Evolutionary conservation across 2,329 filamentous ascomycete genomes (phyloP), one percentile per base, ranked within the genome.

Genomic region (Ophiostoma ulmi): DNA sequence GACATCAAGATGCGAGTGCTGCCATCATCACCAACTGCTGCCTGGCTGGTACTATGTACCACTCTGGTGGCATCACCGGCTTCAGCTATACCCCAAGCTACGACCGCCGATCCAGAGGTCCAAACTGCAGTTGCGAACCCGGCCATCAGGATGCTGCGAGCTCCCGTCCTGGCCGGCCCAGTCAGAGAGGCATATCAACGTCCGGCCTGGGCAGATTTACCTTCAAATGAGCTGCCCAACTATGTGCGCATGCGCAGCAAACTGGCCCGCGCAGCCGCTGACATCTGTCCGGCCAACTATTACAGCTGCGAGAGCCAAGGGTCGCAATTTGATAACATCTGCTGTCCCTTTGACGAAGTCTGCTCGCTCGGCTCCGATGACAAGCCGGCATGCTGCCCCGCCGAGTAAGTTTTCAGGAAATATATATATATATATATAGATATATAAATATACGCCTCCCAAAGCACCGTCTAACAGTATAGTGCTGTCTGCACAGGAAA

Each of bases 401-500:
- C 79, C 22, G 81, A 81, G 84, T 86, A 76, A 79, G 81, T 38
- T 5, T 44, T 39, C 1, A 26, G 17, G 14, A 39, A 41, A 14
- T 31, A 31, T 31, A 31, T 31, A 31, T 31, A 31, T 31, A 31
- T 31, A 31, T 31, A 31, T 31, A 31, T 31, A 31, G 1, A 31
- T 31, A 31, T 31, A 31, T 31, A 31, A 31, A 3, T 31, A 31
- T 31, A 31, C 31, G 17, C 44, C 44, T 5, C 1, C 38, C 11
- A 13, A 2, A 8, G 17, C 7, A 48, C 4, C 17, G n/a, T 48
- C 76, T 87, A 85, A 76, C 85, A 84, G 11, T 78, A 79, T 22
- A 80, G 85, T 70, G 83, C 82, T 41, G 81, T 86, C 26, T 87
- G 85, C 75, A 87, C 85, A n/a, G 85, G 85, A 67, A 82, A 81